These are phyloP conservation scores for Pleodorina starrii DNA, from an alignment of 139 green algal genomes.

Conservation along the genomic window DNA sequence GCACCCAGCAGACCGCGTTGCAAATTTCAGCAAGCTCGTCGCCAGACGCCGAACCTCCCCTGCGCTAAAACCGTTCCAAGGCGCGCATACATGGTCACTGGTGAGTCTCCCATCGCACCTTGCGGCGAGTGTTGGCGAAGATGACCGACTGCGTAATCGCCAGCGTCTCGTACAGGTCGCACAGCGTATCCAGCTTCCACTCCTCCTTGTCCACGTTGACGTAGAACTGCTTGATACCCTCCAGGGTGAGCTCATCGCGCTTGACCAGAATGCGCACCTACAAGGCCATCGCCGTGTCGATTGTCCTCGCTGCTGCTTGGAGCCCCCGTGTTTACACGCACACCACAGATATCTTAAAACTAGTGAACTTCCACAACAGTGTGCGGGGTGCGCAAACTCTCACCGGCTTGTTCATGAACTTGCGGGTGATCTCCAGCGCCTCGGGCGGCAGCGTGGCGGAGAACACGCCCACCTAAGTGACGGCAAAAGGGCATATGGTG, in stretches of 20 bases:
- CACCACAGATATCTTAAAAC: no score
- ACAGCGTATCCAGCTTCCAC: slow-evolving; percentile 99
- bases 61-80: no score
- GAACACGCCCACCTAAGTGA: slow-evolving; percentile 99
- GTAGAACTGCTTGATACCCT: slow-evolving; percentile 99
- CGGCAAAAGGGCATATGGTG: neutral
- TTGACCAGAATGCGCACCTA: slow-evolving; percentile 99
- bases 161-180: slow-evolving; percentile 99
- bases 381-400: no score
- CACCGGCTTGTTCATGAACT: slow-evolving; percentile 99
- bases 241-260: slow-evolving; percentile 99
- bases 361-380: no score
- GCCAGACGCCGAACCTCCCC: no score
- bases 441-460: slow-evolving; percentile 98
- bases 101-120: slow-evolving; percentile 86
- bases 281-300: no score
- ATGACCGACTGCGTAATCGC: slow-evolving; percentile 99
- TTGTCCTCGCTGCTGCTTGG: no score
- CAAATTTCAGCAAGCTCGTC: no score
- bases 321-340: no score
- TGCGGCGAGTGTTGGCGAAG: slow-evolving; percentile 99
- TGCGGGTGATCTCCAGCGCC: slow-evolving; percentile 98
- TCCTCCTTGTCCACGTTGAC: slow-evolving; percentile 97
- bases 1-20: no score
- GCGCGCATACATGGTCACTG: no score